Base-by-base conservation (phyloP, 768 basidiomycete genomes). In the Termitomyces sp. region DNA sequence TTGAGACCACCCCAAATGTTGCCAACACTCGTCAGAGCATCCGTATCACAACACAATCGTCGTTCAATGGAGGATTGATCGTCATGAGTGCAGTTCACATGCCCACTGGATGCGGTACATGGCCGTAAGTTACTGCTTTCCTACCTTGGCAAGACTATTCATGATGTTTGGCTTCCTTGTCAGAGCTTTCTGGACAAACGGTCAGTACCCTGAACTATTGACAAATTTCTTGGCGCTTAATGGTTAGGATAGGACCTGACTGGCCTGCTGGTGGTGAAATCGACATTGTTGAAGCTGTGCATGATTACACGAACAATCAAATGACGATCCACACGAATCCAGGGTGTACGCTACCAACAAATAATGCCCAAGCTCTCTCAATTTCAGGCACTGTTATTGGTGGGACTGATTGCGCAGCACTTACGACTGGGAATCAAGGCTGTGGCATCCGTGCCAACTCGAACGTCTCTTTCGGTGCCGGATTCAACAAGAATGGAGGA, bases 81-180 rank as follows among this genome's bases (percentile, higher is more conserved):
- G 78, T 95, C 50, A 81, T 95, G 80, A 93, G 96, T 73, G 84
- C 92, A 28, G 80, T 86, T 28, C 94, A 96, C 71, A 93, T 95
- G 89, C 94, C 94, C 8, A 87, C 87, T 0, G 94, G 94, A 15
- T 96, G 94, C 73, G 94, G 88, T 40, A 88, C 87, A 28, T 94
- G 92, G 93, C 92, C 91, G 74, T 83, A 59, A 72, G 80, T 80
- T 7, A 48, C 49, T 32, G 36, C 32, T 46, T 18, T 49, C 28
- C 20, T 11, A 16, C n/a, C 55, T 52, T 48, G 28, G 45, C 42
- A 20, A 35, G 13, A 32, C 12, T 45, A 49, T 52, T 56, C 11
- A 38, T 46, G 52, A 57, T 38, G 39, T 50, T 7, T 46, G 50
- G 35, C 36, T 38, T 13, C 42, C 55, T 45, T 58, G 51, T 53